Evolutionary conservation across 139 green algal genomes (phyloP).

Genomic region (Nannochloris sp.): DNA sequence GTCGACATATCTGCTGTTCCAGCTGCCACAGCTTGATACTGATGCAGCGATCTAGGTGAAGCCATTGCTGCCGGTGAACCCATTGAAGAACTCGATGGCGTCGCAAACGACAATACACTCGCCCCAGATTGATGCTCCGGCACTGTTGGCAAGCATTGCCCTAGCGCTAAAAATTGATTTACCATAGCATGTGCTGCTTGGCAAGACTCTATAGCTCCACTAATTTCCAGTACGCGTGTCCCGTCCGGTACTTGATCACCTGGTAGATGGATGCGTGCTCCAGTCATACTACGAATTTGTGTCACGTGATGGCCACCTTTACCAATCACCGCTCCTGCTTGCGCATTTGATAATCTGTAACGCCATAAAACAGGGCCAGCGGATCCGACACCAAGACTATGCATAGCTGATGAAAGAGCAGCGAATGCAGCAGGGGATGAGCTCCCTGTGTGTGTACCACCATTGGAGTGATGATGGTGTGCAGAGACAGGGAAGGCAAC

Average conservation of each 20-base stretch:
- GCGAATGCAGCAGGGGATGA: background rate
- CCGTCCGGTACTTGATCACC: constrained; percentile 1
- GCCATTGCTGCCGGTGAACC: too few relatives aligned
- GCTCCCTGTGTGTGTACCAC: too few relatives aligned
- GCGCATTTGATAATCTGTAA: constrained; percentile 16
- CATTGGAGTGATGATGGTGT: too few relatives aligned
- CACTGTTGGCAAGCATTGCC: background rate
- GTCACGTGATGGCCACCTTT: constrained; percentile 28
- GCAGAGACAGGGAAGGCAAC: background rate
- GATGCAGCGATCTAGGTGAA: too few relatives aligned
- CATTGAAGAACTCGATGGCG: too few relatives aligned
- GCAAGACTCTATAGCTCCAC: constrained; percentile 9
- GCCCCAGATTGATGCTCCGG: constrained; percentile 3
- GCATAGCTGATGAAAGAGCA: background rate
- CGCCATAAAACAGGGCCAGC: background rate
- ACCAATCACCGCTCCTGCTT: constrained; percentile 32
- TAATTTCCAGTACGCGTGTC: constrained; percentile 17
- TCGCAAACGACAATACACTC: too few relatives aligned
- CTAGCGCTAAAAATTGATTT: constrained; percentile 25
- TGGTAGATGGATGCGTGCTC: constrained; percentile 23
- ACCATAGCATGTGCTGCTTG: constrained; percentile 25
- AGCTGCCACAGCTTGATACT: too few relatives aligned
- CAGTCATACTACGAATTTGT: constrained; percentile 22
- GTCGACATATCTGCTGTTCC: too few relatives aligned
- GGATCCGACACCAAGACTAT: background rate